A percentile compares a stretch with the other conserved stretches of the same genome.
phyloP scores from a whole-genome alignment of 2,329 filamentous ascomycete species.

The Akanthomyces lecanii region DNA sequence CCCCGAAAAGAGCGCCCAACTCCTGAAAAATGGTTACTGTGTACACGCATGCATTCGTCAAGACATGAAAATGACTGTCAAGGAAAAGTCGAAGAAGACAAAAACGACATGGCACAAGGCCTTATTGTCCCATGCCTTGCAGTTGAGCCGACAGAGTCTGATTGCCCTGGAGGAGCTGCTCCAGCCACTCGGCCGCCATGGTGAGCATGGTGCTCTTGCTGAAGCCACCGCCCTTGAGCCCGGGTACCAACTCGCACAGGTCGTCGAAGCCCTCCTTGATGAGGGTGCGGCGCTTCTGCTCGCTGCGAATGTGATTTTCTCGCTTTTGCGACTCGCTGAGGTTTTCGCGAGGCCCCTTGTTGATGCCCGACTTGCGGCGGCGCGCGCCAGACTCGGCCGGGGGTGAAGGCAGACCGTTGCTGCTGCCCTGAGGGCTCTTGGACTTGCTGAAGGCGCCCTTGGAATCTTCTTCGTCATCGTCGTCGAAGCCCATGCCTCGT shows the following conservation, averaged over 20 bases:
- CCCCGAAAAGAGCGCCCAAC: slow-evolving; percentile 11
- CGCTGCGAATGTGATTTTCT: slow-evolving; percentile 81
- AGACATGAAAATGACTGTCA: background rate
- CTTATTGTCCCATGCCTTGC: slow-evolving; percentile 31
- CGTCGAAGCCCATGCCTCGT: slow-evolving; percentile 36
- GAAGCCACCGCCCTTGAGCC: slow-evolving; percentile 66
- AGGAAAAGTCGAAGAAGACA: background rate
- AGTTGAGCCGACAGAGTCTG: slow-evolving; percentile 52
- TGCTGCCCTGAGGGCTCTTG: slow-evolving; percentile 46
- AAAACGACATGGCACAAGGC: background rate
- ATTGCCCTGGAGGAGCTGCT: slow-evolving; percentile 68
- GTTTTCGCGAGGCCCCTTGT: slow-evolving; percentile 60
- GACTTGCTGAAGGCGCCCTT: slow-evolving; percentile 26
- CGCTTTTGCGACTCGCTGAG: slow-evolving; percentile 77
- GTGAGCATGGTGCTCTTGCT: slow-evolving; percentile 79
- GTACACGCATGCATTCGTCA: background rate
- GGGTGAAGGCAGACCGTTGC: slow-evolving; percentile 30
- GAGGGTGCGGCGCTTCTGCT: slow-evolving; percentile 78
- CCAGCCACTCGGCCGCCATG: slow-evolving; percentile 74
- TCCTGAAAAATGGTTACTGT: slow-evolving; percentile 4
- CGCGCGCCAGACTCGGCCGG: slow-evolving; percentile 38
- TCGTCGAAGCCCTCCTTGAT: slow-evolving; percentile 82
- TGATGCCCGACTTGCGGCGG: slow-evolving; percentile 45
- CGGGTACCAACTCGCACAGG: slow-evolving; percentile 71
- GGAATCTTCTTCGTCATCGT: slow-evolving; percentile 38